phyloP scores from a whole-genome alignment of 768 basidiomycete genomes.

The Termitomyces sp. region DNA sequence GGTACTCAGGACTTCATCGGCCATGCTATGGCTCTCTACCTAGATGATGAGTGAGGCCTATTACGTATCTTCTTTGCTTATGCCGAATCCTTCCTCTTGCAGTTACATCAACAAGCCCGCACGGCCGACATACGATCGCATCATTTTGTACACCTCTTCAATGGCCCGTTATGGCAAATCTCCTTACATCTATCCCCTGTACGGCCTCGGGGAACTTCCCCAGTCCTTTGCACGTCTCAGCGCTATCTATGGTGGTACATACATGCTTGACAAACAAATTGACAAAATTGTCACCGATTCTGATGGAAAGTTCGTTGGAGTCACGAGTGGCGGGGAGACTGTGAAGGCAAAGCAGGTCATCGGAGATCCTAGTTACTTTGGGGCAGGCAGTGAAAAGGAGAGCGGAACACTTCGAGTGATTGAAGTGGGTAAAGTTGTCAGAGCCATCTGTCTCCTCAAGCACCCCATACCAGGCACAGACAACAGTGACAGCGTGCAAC shows the following conservation, averaged over 20 bases:
- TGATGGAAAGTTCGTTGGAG: slow-evolving; percentile 90
- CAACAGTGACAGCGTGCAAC: slow-evolving; percentile 91
- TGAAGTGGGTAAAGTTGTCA: slow-evolving; percentile 91
- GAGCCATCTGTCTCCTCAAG: slow-evolving; percentile 97
- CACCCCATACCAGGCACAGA: slow-evolving; percentile 98
- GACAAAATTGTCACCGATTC: slow-evolving; percentile 85
- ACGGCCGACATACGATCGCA: slow-evolving; percentile 87
- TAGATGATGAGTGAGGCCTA: slow-evolving; percentile 87
- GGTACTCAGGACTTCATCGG: slow-evolving; percentile 99
- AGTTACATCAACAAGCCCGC: slow-evolving; percentile 95
- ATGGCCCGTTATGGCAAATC: slow-evolving; percentile 99
- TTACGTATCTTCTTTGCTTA: background rate
- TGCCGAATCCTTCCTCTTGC: slow-evolving; percentile 9
- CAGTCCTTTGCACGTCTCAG: slow-evolving; percentile 98
- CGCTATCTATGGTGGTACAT: slow-evolving; percentile 98
- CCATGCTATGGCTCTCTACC: slow-evolving; percentile 97
- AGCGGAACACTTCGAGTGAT: slow-evolving; percentile 83
- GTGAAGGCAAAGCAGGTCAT: slow-evolving; percentile 98
- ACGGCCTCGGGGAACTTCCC: slow-evolving; percentile 97
- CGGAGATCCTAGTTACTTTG: slow-evolving; percentile 97
- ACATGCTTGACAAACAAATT: slow-evolving; percentile 98
- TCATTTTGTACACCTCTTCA: slow-evolving; percentile 95
- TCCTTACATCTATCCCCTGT: slow-evolving; percentile 98
- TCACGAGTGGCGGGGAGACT: slow-evolving; percentile 83
- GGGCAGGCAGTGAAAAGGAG: slow-evolving; percentile 59